Percentiles rank a stretch among this genome's conserved stretches.
Evolutionary conservation across 176 grass and related monocot genomes (phyloP).

Genomic region (Paspalum notatum): DNA sequence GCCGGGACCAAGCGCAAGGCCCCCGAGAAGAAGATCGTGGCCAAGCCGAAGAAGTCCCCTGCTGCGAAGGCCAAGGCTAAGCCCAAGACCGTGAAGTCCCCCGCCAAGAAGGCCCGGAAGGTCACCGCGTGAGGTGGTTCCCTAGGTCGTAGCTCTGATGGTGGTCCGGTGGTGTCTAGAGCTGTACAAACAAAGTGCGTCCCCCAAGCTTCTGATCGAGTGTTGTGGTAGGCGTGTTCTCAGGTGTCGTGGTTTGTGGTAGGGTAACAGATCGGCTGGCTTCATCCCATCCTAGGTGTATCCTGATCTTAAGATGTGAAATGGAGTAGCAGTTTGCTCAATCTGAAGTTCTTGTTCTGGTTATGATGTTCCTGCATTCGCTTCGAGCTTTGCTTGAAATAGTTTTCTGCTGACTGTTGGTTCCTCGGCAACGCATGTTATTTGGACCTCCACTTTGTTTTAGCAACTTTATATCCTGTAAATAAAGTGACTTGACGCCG

Average conservation of each 20-base stretch:
- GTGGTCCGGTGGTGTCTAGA: conserved; percentile 9
- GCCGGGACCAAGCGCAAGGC: conserved; percentile 55
- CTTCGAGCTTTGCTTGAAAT: background rate
- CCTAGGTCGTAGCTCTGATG: background rate
- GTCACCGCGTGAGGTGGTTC: conserved; percentile 4
- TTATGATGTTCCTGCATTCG: background rate
- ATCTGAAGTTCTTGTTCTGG: background rate
- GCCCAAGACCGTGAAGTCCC: conserved; percentile 49
- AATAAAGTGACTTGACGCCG: too few species aligned
- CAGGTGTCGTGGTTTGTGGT: background rate
- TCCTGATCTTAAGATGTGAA: background rate
- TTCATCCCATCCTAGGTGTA: background rate
- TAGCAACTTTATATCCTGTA: background rate
- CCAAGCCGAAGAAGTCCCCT: conserved; percentile 40
- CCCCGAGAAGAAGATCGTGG: conserved; percentile 42
- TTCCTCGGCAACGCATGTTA: too few species aligned
- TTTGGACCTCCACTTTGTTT: too few species aligned
- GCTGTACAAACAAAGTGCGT: conserved; percentile 43
- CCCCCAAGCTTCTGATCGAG: background rate
- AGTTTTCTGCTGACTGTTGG: background rate
- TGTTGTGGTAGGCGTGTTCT: background rate
- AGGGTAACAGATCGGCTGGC: background rate
- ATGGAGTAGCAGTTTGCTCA: background rate
- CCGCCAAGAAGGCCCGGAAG: conserved; percentile 53
- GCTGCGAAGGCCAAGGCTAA: conserved; percentile 49